Evolutionary conservation across 2,329 filamentous ascomycete genomes (phyloP).

Genomic region (Iodosphaeria phyllophila): DNA sequence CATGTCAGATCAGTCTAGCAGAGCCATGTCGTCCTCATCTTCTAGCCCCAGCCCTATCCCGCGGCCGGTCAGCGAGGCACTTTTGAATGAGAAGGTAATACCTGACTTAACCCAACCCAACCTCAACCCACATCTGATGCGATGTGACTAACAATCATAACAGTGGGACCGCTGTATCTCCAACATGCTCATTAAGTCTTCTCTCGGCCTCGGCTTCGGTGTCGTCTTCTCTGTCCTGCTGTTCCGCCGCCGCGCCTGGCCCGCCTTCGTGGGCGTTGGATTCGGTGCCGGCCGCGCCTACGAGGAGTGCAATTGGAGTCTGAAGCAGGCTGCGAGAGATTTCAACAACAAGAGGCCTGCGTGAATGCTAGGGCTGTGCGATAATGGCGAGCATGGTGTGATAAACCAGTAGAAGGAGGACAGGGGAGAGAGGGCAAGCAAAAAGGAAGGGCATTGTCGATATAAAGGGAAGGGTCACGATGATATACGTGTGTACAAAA

Average conservation of each 20-base stretch:
- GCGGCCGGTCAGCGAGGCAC: constrained; percentile 87
- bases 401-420: too few relatives aligned
- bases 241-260: constrained; percentile 97
- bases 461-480: too few relatives aligned
- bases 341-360: too few relatives aligned
- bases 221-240: constrained; percentile 96
- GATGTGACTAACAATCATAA: not conserved
- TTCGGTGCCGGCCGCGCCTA: constrained; percentile 94
- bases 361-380: too few relatives aligned
- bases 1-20: constrained; percentile 28
- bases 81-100: constrained; percentile 94
- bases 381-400: too few relatives aligned
- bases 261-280: constrained; percentile 82
- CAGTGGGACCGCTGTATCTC: constrained; percentile 99
- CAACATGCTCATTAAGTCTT: constrained; percentile 90
- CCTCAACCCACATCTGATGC: not conserved
- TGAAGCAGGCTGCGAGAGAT: constrained; percentile 41
- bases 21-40: constrained; percentile 33
- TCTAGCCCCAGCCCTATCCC: constrained; percentile 49
- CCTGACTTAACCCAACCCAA: not conserved
- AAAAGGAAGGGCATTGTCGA: too few relatives aligned
- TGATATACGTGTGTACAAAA: too few relatives aligned
- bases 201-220: constrained; percentile 88
- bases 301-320: constrained; percentile 86
- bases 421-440: too few relatives aligned